Percentiles rank a stretch among this genome's conserved stretches.
Evolutionary conservation across 345 rosid species (phyloP).

Genomic region (Microthlaspi erraticum): DNA sequence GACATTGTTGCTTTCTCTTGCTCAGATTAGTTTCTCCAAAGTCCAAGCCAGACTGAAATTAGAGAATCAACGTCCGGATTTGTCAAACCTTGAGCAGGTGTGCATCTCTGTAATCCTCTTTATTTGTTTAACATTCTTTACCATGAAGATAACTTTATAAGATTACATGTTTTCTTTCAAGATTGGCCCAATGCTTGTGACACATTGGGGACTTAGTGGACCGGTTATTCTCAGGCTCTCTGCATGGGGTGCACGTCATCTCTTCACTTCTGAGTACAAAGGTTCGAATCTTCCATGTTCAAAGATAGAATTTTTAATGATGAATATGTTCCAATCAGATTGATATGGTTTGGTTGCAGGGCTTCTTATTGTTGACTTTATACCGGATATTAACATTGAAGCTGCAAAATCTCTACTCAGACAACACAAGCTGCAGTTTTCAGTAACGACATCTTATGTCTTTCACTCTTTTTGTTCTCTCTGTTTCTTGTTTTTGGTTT

Average conservation of each 20-base stretch:
- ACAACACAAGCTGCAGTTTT: constrained; percentile 62
- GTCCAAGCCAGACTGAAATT: constrained; percentile 73
- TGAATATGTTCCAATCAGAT: no score
- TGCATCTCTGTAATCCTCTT: constrained; percentile 26
- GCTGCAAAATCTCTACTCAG: constrained; percentile 62
- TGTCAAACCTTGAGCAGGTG: constrained; percentile 72
- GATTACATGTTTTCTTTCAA: constrained; percentile 29
- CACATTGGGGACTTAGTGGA: constrained; percentile 98
- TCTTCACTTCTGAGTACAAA: constrained; percentile 66
- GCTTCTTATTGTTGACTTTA: constrained; percentile 69
- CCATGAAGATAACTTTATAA: not conserved
- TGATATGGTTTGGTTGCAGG: constrained; percentile 60
- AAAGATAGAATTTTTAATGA: no score
- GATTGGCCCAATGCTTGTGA: constrained; percentile 92
- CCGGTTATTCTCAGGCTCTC: constrained; percentile 88
- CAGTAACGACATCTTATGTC: constrained; percentile 49
- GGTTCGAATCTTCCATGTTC: constrained; percentile 47
- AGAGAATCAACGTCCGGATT: constrained; percentile 49
- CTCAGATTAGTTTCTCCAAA: constrained; percentile 81
- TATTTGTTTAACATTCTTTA: not conserved
- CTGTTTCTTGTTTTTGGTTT: constrained; percentile 18
- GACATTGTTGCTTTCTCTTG: not conserved
- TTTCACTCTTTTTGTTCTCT: constrained; percentile 2
- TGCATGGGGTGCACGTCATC: constrained; percentile 93
- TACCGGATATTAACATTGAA: constrained; percentile 76